phyloP scores from a whole-genome alignment of 768 basidiomycete species.

The Hygrophorus pudorinus region DNA sequence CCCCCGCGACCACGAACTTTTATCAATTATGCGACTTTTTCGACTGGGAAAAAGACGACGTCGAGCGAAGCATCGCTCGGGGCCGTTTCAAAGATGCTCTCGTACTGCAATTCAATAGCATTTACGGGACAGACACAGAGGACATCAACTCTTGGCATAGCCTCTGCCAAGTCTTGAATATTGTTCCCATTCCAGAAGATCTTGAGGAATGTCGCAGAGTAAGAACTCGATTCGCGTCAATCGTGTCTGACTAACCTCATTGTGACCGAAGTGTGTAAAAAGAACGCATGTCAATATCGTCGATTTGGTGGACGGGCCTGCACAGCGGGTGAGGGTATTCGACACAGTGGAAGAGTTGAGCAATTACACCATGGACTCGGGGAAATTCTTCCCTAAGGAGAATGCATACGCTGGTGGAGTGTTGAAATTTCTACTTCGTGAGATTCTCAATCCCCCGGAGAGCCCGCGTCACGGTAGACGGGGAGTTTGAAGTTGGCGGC shows the following conservation, averaged over 20 bases:
- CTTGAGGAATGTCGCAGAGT: constrained; percentile 19
- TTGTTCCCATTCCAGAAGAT: constrained; percentile 19
- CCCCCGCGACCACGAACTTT: constrained; percentile 8
- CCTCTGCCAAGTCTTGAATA: constrained; percentile 12
- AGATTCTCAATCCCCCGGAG: constrained; percentile 14
- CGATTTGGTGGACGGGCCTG: constrained; percentile 22
- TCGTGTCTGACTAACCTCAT: background rate
- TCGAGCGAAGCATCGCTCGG: constrained; percentile 10
- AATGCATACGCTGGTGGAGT: constrained; percentile 22
- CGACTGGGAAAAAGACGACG: constrained; percentile 5
- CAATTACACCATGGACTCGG: constrained; percentile 16
- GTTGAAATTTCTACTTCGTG: constrained; percentile 21
- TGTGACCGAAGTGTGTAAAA: constrained; percentile 15
- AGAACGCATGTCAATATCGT: constrained; percentile 28
- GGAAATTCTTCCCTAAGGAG: constrained; percentile 23
- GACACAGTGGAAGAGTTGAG: constrained; percentile 18
- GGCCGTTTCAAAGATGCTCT: constrained; percentile 20
- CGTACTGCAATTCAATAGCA: constrained; percentile 23
- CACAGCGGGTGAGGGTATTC: constrained; percentile 14
- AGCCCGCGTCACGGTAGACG: too few species aligned
- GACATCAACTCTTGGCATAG: constrained; percentile 11
- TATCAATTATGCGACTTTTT: constrained; percentile 10
- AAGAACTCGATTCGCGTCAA: constrained; percentile 3
- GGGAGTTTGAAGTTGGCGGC: too few species aligned
- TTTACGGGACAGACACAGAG: constrained; percentile 23